Conservation (phyloP, 148 eudicot species). For the Oxyria digyna region DNA sequence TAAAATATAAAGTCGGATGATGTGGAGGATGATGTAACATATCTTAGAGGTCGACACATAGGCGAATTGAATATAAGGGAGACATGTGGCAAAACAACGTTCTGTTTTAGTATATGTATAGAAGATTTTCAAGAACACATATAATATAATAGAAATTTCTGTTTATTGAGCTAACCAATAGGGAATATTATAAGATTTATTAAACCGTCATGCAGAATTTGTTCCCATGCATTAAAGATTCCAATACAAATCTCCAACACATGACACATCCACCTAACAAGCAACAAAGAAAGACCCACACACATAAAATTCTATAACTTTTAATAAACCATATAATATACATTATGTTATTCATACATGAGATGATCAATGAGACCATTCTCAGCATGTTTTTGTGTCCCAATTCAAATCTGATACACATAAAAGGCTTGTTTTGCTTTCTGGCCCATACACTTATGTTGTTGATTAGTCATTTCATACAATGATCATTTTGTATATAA, state of each 20-base stretch:
- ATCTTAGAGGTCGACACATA: too few species aligned
- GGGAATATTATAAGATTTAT: background rate
- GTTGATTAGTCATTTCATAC: constrained; percentile 4
- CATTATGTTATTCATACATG: background rate
- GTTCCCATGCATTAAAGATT: background rate
- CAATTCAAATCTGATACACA: background rate
- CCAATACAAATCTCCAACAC: background rate
- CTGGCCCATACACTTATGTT: background rate
- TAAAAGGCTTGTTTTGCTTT: background rate
- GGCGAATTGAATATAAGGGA: too few species aligned
- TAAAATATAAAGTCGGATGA: too few species aligned
- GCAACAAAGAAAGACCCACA: background rate
- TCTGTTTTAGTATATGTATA: too few species aligned
- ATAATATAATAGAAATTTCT: background rate
- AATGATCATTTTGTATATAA: background rate
- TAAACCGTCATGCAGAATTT: background rate
- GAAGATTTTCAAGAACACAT: background rate
- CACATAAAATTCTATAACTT: background rate
- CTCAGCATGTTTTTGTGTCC: background rate
- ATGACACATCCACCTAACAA: background rate
- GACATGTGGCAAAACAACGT: too few species aligned
- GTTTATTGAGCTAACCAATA: background rate
- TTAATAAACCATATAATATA: background rate
- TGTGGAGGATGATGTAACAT: too few species aligned
- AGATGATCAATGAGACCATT: background rate